phyloP scores from a whole-genome alignment of 768 basidiomycete species.

The Suillus alpinus region DNA sequence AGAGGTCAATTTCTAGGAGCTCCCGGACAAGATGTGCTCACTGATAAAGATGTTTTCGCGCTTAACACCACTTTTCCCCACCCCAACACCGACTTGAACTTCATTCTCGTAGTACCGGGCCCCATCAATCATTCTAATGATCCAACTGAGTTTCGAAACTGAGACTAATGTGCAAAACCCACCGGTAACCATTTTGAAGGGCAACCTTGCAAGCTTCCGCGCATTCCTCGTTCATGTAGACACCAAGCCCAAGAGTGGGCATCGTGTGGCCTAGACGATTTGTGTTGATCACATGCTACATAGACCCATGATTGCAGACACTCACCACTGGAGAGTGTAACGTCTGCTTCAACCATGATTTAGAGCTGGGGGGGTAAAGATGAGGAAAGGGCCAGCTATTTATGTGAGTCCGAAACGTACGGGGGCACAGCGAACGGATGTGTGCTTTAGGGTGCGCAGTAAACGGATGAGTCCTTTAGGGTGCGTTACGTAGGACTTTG shows the following conservation, averaged over 20 bases:
- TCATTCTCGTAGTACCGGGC: conserved; percentile 64
- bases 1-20: neutral
- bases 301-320: neutral
- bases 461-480: too few relatives aligned
- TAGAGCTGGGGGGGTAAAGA: neutral
- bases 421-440: too few relatives aligned
- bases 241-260: conserved; percentile 14
- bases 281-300: neutral
- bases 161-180: neutral
- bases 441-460: too few relatives aligned
- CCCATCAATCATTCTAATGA: conserved; percentile 44
- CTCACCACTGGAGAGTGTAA: conserved; percentile 2
- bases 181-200: conserved; percentile 11
- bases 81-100: conserved; percentile 49
- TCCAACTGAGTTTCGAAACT: conserved; percentile 1
- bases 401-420: neutral
- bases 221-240: conserved; percentile 9
- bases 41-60: conserved; percentile 63
- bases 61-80: conserved; percentile 47
- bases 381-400: neutral
- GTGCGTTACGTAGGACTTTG: too few relatives aligned
- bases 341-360: conserved; percentile 4
- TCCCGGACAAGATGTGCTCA: conserved; percentile 16
- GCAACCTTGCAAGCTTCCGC: conserved; percentile 11
- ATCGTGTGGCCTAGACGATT: conserved; percentile 9